Conservation (phyloP, 768 basidiomycete genomes). For the Lactifluus hygrophoroides region DNA sequence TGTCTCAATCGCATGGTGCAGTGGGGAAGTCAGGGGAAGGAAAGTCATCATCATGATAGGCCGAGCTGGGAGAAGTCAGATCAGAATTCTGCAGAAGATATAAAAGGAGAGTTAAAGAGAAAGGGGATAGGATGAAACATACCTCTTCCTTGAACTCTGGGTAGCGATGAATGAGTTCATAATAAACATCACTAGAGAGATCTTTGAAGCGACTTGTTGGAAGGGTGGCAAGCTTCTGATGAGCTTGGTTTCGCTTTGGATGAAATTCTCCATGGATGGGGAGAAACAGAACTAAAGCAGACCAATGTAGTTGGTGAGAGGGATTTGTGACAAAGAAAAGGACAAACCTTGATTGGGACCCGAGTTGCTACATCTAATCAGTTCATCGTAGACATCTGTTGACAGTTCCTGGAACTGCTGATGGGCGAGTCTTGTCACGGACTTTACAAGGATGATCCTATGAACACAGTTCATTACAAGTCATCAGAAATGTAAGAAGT, state of each 20-base stretch:
- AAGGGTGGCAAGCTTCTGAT: conserved; percentile 93
- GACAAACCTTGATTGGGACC: conserved; percentile 57
- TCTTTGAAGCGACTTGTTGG: conserved; percentile 87
- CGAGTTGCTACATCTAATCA: conserved; percentile 64
- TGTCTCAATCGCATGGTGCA: conserved; percentile 25
- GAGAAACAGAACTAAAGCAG: conserved; percentile 67
- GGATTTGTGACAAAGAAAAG: background rate
- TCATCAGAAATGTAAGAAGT: background rate
- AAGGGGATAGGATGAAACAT: conserved; percentile 24
- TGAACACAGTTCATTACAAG: background rate
- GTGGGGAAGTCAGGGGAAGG: conserved; percentile 60
- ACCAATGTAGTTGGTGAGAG: background rate
- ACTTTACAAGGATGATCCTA: conserved; percentile 26
- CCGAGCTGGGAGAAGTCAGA: conserved; percentile 43
- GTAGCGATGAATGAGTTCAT: conserved; percentile 83
- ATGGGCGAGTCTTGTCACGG: conserved; percentile 75
- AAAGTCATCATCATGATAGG: conserved; percentile 69
- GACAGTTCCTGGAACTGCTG: conserved; percentile 97
- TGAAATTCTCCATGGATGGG: conserved; percentile 92
- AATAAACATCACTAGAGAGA: conserved; percentile 92
- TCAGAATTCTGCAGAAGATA: conserved; percentile 24
- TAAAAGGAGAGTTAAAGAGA: conserved; percentile 18
- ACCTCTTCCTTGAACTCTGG: conserved; percentile 93
- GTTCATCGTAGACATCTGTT: conserved; percentile 96
- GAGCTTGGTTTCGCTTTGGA: conserved; percentile 95